Conservation (phyloP, 495 filamentous ascomycete species). For the Xylaria grammica region DNA sequence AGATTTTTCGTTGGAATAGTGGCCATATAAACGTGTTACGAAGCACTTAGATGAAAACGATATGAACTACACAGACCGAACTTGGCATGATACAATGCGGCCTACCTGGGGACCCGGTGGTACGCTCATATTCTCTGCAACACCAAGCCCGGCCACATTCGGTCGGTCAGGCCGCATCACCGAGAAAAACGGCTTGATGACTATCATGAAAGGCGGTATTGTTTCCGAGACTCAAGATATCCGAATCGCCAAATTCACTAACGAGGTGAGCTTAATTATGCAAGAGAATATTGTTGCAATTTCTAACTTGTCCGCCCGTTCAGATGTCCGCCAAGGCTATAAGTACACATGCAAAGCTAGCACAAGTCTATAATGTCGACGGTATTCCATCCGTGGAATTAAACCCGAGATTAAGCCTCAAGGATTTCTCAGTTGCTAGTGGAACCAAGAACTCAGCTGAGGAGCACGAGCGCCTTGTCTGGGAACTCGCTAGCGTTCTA, state of each 20-base stretch:
- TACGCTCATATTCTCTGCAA: constrained; percentile 66
- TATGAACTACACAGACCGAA: constrained; percentile 62
- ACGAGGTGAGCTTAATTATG: constrained; percentile 46
- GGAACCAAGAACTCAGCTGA: constrained; percentile 34
- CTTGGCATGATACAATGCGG: constrained; percentile 69
- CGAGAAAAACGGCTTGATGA: constrained; percentile 38
- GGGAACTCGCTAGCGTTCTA: constrained; percentile 81
- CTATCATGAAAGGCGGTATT: constrained; percentile 34
- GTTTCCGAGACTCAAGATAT: constrained; percentile 53
- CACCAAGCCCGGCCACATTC: constrained; percentile 40
- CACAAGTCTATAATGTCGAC: constrained; percentile 30
- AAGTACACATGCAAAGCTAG: constrained; percentile 29
- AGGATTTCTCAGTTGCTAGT: constrained; percentile 33
- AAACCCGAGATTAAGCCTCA: constrained; percentile 30
- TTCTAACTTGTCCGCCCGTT: constrained; percentile 12
- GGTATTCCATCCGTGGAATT: constrained; percentile 56
- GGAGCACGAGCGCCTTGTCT: constrained; percentile 67
- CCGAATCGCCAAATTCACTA: constrained; percentile 57
- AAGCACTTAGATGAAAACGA: constrained; percentile 66
- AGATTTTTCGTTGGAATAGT: constrained; percentile 65
- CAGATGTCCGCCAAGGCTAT: constrained; percentile 38
- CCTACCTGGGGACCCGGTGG: constrained; percentile 81
- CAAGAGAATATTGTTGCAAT: constrained; percentile 10
- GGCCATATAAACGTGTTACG: constrained; percentile 79
- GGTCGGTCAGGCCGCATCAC: constrained; percentile 33